Percentiles rank a stretch among this genome's conserved stretches.
Conservation (phyloP, 2,329 filamentous ascomycete species). For the Aureobasidium namibiae region DNA sequence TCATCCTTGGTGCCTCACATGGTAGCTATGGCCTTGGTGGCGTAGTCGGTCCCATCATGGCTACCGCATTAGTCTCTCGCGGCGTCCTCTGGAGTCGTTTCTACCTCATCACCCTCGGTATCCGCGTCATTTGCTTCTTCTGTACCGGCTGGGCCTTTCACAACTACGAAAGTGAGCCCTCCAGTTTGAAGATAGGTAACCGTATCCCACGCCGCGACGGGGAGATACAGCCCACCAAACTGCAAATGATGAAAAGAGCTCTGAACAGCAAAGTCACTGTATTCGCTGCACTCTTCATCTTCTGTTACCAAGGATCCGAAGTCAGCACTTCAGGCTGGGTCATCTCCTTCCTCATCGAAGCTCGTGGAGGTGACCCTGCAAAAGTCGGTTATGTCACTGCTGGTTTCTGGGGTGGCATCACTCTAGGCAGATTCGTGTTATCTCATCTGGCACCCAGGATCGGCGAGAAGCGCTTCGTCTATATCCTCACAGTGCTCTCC, state of each 20-base stretch:
- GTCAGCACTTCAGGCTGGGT: slow-evolving; percentile 82
- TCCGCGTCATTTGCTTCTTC: slow-evolving; percentile 49
- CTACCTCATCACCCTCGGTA: slow-evolving; percentile 57
- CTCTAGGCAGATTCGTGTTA: slow-evolving; percentile 53
- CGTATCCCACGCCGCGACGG: slow-evolving; percentile 17
- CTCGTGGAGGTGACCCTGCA: slow-evolving; percentile 59
- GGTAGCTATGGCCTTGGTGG: slow-evolving; percentile 50
- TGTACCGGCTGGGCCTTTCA: slow-evolving; percentile 61
- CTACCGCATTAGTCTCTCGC: slow-evolving; percentile 61
- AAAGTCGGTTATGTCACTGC: slow-evolving; percentile 73
- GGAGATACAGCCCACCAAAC: slow-evolving; percentile 35
- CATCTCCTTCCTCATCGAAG: slow-evolving; percentile 71
- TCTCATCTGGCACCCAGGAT: slow-evolving; percentile 57
- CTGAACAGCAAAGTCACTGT: slow-evolving; percentile 53
- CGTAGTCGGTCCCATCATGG: slow-evolving; percentile 60
- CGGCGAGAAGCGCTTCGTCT: slow-evolving; percentile 64
- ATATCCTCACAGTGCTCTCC: slow-evolving; percentile 52
- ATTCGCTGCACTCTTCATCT: slow-evolving; percentile 72
- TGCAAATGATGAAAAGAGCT: slow-evolving; percentile 42
- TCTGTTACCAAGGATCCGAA: slow-evolving; percentile 78
- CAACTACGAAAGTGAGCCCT: slow-evolving; percentile 57
- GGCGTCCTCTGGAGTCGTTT: slow-evolving; percentile 60
- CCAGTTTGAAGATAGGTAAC: slow-evolving; percentile 34
- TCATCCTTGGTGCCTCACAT: slow-evolving; percentile 54
- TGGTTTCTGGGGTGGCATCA: slow-evolving; percentile 51